Evolutionary conservation across 495 filamentous ascomycete genomes (phyloP), one percentile per base, ranked within the genome.

Genomic region (Aspergillus mulundensis): DNA sequence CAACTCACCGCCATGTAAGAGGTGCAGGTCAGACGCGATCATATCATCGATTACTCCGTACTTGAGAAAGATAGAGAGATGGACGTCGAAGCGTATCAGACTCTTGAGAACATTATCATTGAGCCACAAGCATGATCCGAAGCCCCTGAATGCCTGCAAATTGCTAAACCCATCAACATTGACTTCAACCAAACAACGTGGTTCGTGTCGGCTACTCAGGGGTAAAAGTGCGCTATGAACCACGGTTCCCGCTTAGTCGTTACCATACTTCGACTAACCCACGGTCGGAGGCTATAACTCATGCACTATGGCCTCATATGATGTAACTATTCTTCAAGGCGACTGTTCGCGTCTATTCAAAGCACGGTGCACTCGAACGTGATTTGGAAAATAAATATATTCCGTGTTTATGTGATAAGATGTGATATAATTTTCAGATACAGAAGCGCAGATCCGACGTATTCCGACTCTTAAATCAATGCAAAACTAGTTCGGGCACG

Each of bases 401-500:
- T n/a, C 11, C 28, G 5, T 41, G 16, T 59, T 49, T 43, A 53
- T 50, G 56, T 36, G 45, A 18, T 53, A 47, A 52, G 18, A 39
- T 59, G 58, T 64, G 51, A 47, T 61, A 61, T 51, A 61, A n/a
- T n/a, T 11, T 58, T 52, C 24, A 23, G 45, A 58, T 40, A 28
- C 5, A 32, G 10, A 41, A 53, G 21, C 15, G 15, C 18, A 21
- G 25, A 3, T 12, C 40, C 16, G 19, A 41, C 20, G 34, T 36
- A 23, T 15, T 5, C 25, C 18, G 4, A 6, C 7, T 50, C 36
- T 46, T n/a, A 56, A 21, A 16, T 8, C 28, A 38, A 30, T 32
- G 24, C 20, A 21, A n/a, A 16, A 34, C 50, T 55, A 56, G 53
- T 59, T 53, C 12, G 67, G 65, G 72, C 87, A 90, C 58, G 75